phyloP scores from a whole-genome alignment of 2,329 filamentous ascomycete genomes.

The Pochonia chlamydosporia region DNA sequence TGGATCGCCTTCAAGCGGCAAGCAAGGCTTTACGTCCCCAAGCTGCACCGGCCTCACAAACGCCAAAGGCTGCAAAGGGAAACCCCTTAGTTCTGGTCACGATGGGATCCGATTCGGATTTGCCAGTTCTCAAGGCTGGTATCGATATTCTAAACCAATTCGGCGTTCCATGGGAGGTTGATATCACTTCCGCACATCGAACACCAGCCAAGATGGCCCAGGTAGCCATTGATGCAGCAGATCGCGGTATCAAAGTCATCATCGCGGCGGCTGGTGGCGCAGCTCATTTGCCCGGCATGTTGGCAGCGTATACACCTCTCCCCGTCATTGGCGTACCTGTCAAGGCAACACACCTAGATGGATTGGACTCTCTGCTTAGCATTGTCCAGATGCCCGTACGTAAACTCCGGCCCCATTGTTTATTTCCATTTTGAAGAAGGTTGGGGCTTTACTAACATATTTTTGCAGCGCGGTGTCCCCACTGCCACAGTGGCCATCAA shows the following conservation, averaged over 20 bases:
- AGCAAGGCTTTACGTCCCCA: conserved; percentile 29
- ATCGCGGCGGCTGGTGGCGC: conserved; percentile 73
- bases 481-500: conserved; percentile 75
- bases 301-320: conserved; percentile 62
- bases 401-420: conserved; percentile 8
- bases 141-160: conserved; percentile 65
- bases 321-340: conserved; percentile 76
- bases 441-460: conserved; percentile 14
- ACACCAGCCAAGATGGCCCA: conserved; percentile 66
- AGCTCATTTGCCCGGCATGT: conserved; percentile 70
- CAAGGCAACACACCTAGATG: conserved; percentile 66
- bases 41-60: conserved; percentile 4
- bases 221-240: conserved; percentile 57
- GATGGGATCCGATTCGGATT: conserved; percentile 79
- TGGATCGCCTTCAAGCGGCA: conserved; percentile 42
- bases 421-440: background rate
- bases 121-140: conserved; percentile 60
- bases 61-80: conserved; percentile 11
- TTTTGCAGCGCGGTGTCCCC: conserved; percentile 52
- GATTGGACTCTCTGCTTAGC: conserved; percentile 63
- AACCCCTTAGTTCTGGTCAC: conserved; percentile 65
- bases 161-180: conserved; percentile 63
- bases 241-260: conserved; percentile 63
- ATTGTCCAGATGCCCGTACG: conserved; percentile 73
- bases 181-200: conserved; percentile 75